Conservation (phyloP, 164 flowering plant genomes). For the Stephania japonica region DNA sequence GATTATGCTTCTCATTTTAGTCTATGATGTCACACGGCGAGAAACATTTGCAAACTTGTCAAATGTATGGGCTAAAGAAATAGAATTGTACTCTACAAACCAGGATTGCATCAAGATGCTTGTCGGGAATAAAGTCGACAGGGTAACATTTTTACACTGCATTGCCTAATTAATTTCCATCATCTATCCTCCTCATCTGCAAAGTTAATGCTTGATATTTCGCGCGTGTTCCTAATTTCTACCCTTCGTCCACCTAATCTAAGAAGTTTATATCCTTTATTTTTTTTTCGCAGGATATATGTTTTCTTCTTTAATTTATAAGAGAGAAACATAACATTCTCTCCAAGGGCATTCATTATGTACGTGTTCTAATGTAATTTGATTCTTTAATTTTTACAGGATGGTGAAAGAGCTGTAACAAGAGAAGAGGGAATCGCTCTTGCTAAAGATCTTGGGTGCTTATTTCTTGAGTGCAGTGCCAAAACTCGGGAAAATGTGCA, state of each 20-base stretch:
- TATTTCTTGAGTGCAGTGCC: conserved; percentile 83
- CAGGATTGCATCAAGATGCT: conserved; percentile 76
- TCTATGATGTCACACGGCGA: conserved; percentile 75
- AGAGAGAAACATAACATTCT: not conserved
- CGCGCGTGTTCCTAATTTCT: not conserved
- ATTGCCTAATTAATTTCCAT: not conserved
- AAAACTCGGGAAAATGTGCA: conserved; percentile 74
- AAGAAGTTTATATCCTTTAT: too few species aligned
- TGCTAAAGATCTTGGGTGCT: conserved; percentile 53
- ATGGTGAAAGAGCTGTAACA: conserved; percentile 57
- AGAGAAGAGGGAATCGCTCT: conserved; percentile 73
- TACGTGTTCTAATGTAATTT: not conserved
- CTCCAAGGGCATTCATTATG: not conserved
- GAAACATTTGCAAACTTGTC: conserved; percentile 70
- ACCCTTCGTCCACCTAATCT: too few species aligned
- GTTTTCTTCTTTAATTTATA: not conserved
- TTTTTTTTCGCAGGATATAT: not conserved
- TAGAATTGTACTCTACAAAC: conserved; percentile 68
- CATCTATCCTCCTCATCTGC: not conserved
- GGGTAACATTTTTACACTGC: conserved; percentile 29
- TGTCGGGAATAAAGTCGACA: conserved; percentile 86
- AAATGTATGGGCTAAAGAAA: conserved; percentile 79
- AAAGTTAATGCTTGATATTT: too few species aligned
- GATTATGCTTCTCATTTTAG: conserved; percentile 26
- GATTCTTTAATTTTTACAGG: conserved; percentile 11